Evolutionary conservation across 2,329 filamentous ascomycete genomes (phyloP).

Genomic region (Aspergillus persii): DNA sequence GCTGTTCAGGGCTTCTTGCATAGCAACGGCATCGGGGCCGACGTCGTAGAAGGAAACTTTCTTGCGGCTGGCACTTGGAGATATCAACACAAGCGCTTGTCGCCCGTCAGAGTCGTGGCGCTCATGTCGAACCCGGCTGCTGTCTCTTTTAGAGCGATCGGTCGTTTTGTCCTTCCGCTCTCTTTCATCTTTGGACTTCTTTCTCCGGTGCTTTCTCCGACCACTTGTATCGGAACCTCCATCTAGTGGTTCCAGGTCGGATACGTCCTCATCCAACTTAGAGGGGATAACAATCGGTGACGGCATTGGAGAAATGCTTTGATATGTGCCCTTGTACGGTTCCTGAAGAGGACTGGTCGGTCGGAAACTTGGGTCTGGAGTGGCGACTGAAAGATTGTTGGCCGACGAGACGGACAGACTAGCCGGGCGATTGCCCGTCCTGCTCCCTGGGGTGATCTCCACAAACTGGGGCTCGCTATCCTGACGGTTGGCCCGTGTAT

Average conservation of each 20-base stretch:
- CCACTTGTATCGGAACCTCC: constrained; percentile 28
- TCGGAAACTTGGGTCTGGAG: constrained; percentile 46
- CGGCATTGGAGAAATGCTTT: constrained; percentile 92
- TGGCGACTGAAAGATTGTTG: constrained; percentile 38
- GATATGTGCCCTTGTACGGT: constrained; percentile 89
- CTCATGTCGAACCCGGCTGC: constrained; percentile 24
- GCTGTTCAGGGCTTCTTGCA: constrained; percentile 72
- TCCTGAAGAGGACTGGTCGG: constrained; percentile 84
- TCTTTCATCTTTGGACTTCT: constrained; percentile 30
- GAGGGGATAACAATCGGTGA: constrained; percentile 66
- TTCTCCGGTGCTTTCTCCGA: constrained; percentile 26
- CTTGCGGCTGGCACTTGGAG: constrained; percentile 51
- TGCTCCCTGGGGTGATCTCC: constrained; percentile 34
- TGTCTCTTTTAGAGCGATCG: constrained; percentile 25
- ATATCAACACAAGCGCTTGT: constrained; percentile 42
- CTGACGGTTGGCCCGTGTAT: constrained; percentile 21
- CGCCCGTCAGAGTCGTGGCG: constrained; percentile 33
- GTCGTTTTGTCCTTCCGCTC: constrained; percentile 29
- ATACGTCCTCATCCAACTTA: constrained; percentile 55
- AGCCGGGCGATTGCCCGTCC: constrained; percentile 25
- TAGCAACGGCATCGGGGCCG: constrained; percentile 69
- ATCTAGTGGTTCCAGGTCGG: constrained; percentile 48
- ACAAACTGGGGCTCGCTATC: constrained; percentile 31
- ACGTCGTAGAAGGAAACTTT: constrained; percentile 81
- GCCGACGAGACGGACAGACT: constrained; percentile 40